Base-by-base conservation (phyloP, 2,329 filamentous ascomycete species). In the Calonectria pseudoreteaudii region DNA sequence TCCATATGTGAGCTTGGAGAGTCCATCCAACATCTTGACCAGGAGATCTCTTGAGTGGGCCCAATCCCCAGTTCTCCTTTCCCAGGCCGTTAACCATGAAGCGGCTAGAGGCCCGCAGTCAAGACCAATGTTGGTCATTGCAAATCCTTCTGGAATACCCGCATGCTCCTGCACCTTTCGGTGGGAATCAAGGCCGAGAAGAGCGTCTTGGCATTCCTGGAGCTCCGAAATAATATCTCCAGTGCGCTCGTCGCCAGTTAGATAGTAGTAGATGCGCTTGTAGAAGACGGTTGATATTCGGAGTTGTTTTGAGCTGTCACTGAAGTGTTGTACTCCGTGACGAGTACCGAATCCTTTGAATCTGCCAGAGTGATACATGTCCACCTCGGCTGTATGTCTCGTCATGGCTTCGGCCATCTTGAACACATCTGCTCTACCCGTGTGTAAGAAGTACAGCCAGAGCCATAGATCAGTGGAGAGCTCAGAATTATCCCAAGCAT, bases 401-500 rank as follows among this genome's bases (percentile, higher is more conserved):
- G 89, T 88, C 75, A 91, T 83, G 1, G 89, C 88, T 77, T 92
- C 90, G 0, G 90, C 90, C 69, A 92, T 87, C 2, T 88, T 86
- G 78, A 89, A 93, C 3, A 91, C 88, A 73, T 91, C 90, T 2
- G 86, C 85, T 11, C 88, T 84, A 0, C 90, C 90, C 0, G 90
- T 92, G 34, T 88, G 88, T 3, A 93, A 86, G 81, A 92, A 93
- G 73, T 91, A 89, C 4, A 87, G 87, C 91, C 91, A 92, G 71
- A 92, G 87, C 83, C 89, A 92, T 3, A 92, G 81, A 75, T 93
- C 90, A 0, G 91, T 89, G 0, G 91, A 92, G 0, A 93, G 84
- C 80, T 93, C 91, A 0, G 88, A 90, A 78, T 92, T 93, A 73
- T 92, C 91, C 91, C 91, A 93, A 0, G 90, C 90, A 76, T 90